Base-by-base conservation (phyloP, 2,329 filamentous ascomycete species). In the Fusarium temperatum region DNA sequence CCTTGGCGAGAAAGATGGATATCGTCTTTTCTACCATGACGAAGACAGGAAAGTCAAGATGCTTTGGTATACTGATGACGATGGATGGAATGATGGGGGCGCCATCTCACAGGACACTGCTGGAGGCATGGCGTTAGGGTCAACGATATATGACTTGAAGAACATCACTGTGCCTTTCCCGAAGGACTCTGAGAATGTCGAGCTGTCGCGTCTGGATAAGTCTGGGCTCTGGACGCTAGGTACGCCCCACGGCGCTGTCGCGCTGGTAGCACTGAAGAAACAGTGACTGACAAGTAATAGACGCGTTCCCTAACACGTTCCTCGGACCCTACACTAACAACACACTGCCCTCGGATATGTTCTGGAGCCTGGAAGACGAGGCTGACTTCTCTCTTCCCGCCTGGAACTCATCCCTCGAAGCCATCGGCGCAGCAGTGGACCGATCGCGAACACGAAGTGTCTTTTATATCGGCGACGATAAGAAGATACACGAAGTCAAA, bases 1-100 rank as follows among this genome's bases (percentile, higher is more conserved):
- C 4, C 38, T 67, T 0, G 62, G 64, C 3, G 44, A 35, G 5
- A 26, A 60, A 6, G 55, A 44, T 4, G 51, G 64, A 7, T 67
- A 67, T n/a, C 64, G 64, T 3, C 17, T 67, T 1, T 67, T 67
- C 9, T 67, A 67, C 9, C 63, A 67, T 10, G 50, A 60, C 7
- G 15, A 66, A 15, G 2, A 66, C 1, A 60, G 44, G 17, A 42
- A 41, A 6, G 32, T 60, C 0, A 67, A 36, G 63, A 15, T 67
- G n/a, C 3, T 67, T n/a, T 26, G 24, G 13, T 67, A 66, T 51
- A 60, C 44, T 24, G 38, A 32, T 9, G n/a, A 12, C 4, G 65
- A 55, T 0, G 26, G 44, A 11, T 67, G 64, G 64, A 58, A 26
- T 8, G 64, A 67, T 20, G 64, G 64, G 3, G 63, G 50, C 8